Base-by-base conservation (phyloP, 257 asterid genomes). In the Solanum sitiens region DNA sequence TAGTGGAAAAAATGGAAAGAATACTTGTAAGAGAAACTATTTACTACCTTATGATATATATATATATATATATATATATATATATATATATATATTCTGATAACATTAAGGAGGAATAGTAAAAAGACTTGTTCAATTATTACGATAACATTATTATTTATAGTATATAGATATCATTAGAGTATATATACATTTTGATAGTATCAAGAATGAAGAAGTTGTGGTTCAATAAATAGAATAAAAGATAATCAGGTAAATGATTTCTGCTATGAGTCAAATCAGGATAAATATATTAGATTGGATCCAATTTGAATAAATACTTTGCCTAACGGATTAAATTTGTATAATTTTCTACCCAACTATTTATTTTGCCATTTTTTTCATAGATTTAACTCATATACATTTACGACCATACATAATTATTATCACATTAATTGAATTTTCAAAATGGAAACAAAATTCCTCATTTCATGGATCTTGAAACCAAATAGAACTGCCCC, bases 241-340 rank as follows among this genome's bases (percentile, higher is more conserved):
- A 7, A n/a, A 4, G 10, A 0, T 4, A 0, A 4, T 2, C 0
- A 18, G n/a, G 11, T 56, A 18, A 56, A n/a, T n/a, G n/a, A n/a
- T n/a, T n/a, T n/a, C n/a, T n/a, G n/a, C n/a, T n/a, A n/a, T n/a
- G n/a, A n/a, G n/a, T n/a, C n/a, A n/a, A n/a, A 56, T 56, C 65
- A 56, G 2, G 4, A 56, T 56, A 56, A 56, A 56, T 56, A 18
- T 56, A 56, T 56, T 18, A 0, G n/a, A 2, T 7, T 56, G 11
- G n/a, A 1, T 56, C 11, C 63, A 7, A 18, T 53, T 53, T 53
- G 4, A 18, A 4, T 18, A 53, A 53, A 53, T 53, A 18, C 7
- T 56, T 56, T 56, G 11, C 65, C n/a, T 56, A 18, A 56, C 1
- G 1, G 2, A 0, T 7, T 56, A 10, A 56, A 56, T 18, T 56